Conservation (phyloP, 2,329 filamentous ascomycete genomes). For the Cercospora zeae-maydis region DNA sequence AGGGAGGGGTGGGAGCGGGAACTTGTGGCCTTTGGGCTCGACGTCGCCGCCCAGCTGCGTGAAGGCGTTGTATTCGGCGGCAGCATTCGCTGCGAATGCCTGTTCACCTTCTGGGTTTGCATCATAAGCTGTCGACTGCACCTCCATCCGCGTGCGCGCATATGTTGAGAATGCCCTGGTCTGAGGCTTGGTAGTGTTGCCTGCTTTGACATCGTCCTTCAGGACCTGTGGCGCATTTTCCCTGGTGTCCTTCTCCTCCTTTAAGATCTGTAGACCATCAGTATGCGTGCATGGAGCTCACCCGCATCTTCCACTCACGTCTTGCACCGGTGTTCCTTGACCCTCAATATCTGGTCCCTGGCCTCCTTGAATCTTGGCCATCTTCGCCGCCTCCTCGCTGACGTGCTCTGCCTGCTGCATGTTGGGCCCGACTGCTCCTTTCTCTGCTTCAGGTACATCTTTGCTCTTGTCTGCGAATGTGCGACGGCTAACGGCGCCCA, state of each 20-base stretch:
- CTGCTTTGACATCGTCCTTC: slow-evolving; percentile 55
- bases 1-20: slow-evolving; percentile 65
- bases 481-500: slow-evolving; percentile 23
- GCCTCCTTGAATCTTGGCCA: slow-evolving; percentile 56
- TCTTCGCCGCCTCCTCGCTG: slow-evolving; percentile 62
- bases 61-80: slow-evolving; percentile 18
- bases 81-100: slow-evolving; percentile 22
- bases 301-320: slow-evolving; percentile 46
- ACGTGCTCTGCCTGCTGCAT: slow-evolving; percentile 57
- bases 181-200: slow-evolving; percentile 30
- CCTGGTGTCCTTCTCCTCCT: slow-evolving; percentile 58
- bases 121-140: slow-evolving; percentile 8
- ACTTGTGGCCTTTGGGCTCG: slow-evolving; percentile 70
- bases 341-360: slow-evolving; percentile 57
- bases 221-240: slow-evolving; percentile 65
- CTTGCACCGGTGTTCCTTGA: slow-evolving; percentile 63
- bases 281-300: background rate
- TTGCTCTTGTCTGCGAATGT: slow-evolving; percentile 32
- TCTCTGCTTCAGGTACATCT: slow-evolving; percentile 31
- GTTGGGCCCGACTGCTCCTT: slow-evolving; percentile 45
- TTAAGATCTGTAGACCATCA: slow-evolving; percentile 52
- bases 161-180: slow-evolving; percentile 58
- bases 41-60: slow-evolving; percentile 22
- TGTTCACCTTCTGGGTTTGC: slow-evolving; percentile 20
- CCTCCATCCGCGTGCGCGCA: slow-evolving; percentile 36